A percentile compares a stretch with the other conserved stretches of the same genome.
These are phyloP conservation scores for Botrytis galanthina DNA, from an alignment of 2,329 filamentous ascomycete genomes.

Conservation along the genomic window DNA sequence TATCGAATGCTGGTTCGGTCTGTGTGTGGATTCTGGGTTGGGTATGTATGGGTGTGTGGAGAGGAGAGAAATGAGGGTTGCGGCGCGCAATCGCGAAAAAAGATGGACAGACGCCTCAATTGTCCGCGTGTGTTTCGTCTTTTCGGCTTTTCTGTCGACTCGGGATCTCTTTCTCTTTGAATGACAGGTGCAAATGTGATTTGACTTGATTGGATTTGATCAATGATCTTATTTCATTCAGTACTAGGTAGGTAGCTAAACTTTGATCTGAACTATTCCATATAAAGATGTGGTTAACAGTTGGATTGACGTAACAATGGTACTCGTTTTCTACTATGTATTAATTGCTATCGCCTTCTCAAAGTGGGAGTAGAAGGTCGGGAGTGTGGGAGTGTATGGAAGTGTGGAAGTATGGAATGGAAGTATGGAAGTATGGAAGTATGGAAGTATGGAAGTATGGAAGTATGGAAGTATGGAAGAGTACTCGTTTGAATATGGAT, in stretches of 20 bases:
- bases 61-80: not conserved
- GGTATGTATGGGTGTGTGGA: not conserved
- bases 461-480: not conserved
- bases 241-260: not conserved
- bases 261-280: not conserved
- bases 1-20: not conserved
- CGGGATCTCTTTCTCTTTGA: not conserved
- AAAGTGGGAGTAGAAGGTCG: not conserved
- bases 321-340: not conserved
- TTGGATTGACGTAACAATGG: not conserved
- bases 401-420: not conserved
- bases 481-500: not conserved
- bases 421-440: no score
- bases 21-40: not conserved
- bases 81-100: constrained; percentile 3
- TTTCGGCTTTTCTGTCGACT: not conserved
- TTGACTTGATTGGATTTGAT: not conserved
- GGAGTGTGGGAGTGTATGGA: no score
- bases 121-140: not conserved
- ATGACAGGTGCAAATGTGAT: not conserved
- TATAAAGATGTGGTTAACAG: not conserved
- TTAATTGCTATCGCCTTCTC: not conserved
- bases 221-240: not conserved
- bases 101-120: not conserved
- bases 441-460: not conserved